Percentiles rank a stretch among this genome's conserved stretches.
phyloP scores from a whole-genome alignment of 306 rosid genomes.

The Medicago arabica region DNA sequence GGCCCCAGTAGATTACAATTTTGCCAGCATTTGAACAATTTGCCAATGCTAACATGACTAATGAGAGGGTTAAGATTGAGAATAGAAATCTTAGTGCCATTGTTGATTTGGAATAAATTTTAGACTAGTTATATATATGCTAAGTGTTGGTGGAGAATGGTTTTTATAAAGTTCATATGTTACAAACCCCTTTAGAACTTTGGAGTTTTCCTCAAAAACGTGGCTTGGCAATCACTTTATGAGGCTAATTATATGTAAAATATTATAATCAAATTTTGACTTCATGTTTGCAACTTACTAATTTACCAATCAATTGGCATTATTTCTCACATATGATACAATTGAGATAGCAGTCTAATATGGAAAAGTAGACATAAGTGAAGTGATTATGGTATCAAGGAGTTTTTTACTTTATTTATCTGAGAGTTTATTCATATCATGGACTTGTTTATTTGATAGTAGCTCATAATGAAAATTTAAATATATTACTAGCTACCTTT shows the following conservation, averaged over 20 bases:
- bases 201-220: not conserved
- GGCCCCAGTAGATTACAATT: conserved; percentile 54
- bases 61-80: conserved; percentile 21
- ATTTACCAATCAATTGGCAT: conserved; percentile 14
- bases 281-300: not conserved
- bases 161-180: conserved; percentile 29
- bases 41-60: conserved; percentile 26
- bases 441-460: too few species aligned
- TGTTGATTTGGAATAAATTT: not conserved
- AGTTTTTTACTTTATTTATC: too few species aligned
- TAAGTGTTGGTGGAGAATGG: not conserved
- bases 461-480: too few species aligned
- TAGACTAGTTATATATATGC: conserved; percentile 1
- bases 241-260: not conserved
- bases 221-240: conserved; percentile 20
- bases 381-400: not conserved
- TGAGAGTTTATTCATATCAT: too few species aligned
- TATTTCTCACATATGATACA: conserved; percentile 3
- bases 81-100: conserved; percentile 21
- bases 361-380: not conserved
- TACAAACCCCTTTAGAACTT: not conserved
- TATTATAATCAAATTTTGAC: not conserved
- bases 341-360: conserved; percentile 15
- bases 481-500: too few species aligned
- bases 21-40: conserved; percentile 35